Evolutionary conservation across 1,284 basidiomycete species (phyloP).

Genomic region (Cryptococcus sp.): DNA sequence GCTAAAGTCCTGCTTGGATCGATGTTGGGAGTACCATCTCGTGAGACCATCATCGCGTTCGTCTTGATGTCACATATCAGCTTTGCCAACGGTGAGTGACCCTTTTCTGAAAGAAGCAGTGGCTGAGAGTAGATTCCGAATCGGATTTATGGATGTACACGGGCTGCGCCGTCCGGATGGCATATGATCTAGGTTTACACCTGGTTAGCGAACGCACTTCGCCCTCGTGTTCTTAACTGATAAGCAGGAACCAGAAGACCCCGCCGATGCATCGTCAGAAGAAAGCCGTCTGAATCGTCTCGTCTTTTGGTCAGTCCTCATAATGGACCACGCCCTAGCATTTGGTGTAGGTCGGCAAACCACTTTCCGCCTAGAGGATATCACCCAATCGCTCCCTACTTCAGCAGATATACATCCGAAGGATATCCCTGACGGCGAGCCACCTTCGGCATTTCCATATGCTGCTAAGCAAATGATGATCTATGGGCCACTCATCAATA

Average conservation of each 20-base stretch:
- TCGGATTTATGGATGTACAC: conserved; percentile 34
- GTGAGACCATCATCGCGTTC: conserved; percentile 27
- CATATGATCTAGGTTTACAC: conserved; percentile 28
- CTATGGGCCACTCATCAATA: conserved; percentile 24
- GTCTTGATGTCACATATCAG: conserved; percentile 24
- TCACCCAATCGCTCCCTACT: conserved; percentile 21
- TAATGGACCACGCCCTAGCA: conserved; percentile 25
- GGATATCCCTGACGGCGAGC: not conserved
- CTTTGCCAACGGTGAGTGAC: conserved; percentile 23
- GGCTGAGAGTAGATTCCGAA: conserved; percentile 21
- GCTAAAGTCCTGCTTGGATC: conserved; percentile 28
- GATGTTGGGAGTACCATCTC: conserved; percentile 26
- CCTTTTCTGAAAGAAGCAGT: not conserved
- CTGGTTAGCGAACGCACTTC: conserved; percentile 9
- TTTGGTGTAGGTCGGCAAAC: conserved; percentile 28
- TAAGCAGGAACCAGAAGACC: conserved; percentile 10
- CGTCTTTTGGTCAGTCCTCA: conserved; percentile 28
- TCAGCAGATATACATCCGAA: conserved; percentile 6
- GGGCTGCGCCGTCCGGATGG: conserved; percentile 30
- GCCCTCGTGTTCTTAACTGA: not conserved
- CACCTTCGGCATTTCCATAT: conserved; percentile 23
- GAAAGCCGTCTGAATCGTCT: conserved; percentile 24
- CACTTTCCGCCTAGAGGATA: conserved; percentile 25
- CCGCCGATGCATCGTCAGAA: conserved; percentile 14
- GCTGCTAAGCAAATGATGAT: conserved; percentile 24